A percentile compares a stretch with the other conserved stretches of the same genome.
phyloP scores from a whole-genome alignment of 192 early-diverging fungal species.

The Physocladia obscura region DNA sequence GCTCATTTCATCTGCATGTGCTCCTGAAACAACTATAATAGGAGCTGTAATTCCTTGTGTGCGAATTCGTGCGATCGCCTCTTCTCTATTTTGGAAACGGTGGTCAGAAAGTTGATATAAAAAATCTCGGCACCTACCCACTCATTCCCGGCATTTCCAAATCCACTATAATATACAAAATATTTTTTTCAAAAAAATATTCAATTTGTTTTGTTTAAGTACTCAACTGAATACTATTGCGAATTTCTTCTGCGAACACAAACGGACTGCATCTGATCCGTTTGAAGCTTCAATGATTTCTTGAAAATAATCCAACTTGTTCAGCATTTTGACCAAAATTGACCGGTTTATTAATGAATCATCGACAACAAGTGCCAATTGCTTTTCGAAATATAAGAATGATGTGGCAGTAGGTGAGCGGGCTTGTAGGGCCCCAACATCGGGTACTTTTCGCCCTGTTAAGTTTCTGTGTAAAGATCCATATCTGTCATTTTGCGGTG shows the following conservation, averaged over 20 bases:
- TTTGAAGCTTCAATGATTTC: slow-evolving; percentile 32
- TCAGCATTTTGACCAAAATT: slow-evolving; percentile 20
- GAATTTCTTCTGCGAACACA: slow-evolving; percentile 22
- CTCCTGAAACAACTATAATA: slow-evolving; percentile 34
- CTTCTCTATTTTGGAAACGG: slow-evolving; percentile 3
- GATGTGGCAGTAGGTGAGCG: too few relatives aligned
- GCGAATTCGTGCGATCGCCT: slow-evolving; percentile 33
- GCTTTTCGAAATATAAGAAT: too few relatives aligned
- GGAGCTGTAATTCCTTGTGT: slow-evolving; percentile 17
- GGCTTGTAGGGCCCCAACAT: too few relatives aligned
- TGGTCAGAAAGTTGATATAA: neutral
- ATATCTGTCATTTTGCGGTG: too few relatives aligned
- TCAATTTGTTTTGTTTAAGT: too few relatives aligned
- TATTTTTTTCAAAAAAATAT: neutral
- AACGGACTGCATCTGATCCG: slow-evolving; percentile 28
- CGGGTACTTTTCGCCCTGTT: too few relatives aligned
- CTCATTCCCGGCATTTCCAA: slow-evolving; percentile 17
- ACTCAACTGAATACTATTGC: slow-evolving; percentile 26
- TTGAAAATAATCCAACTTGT: slow-evolving; percentile 11
- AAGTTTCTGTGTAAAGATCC: too few relatives aligned
- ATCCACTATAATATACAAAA: slow-evolving; percentile 5
- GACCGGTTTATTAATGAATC: slow-evolving; percentile 30
- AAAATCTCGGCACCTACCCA: slow-evolving; percentile 16
- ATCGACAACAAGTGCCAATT: slow-evolving; percentile 26
- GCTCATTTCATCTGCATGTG: slow-evolving; percentile 13